phyloP scores from a whole-genome alignment of 495 filamentous ascomycete species.

The Lasiosphaeria ovina region DNA sequence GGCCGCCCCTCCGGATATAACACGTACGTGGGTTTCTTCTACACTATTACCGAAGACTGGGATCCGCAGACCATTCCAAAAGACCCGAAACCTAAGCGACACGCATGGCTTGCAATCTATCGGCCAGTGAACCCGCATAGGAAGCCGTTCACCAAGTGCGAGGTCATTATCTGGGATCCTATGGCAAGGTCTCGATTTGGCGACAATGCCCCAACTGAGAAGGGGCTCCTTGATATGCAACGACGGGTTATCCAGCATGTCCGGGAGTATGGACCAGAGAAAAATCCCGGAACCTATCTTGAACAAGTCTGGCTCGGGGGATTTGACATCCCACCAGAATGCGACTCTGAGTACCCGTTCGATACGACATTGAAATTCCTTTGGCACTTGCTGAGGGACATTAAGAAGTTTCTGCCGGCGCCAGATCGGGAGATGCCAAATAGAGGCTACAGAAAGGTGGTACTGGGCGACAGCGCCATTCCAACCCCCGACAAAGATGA shows the following conservation, averaged over 20 bases:
- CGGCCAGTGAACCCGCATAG: slow-evolving; percentile 36
- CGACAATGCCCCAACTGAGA: slow-evolving; percentile 6
- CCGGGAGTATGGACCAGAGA: slow-evolving; percentile 17
- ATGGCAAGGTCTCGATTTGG: slow-evolving; percentile 22
- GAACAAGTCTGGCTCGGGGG: slow-evolving; percentile 42
- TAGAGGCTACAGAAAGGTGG: slow-evolving; percentile 23
- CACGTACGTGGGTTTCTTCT: slow-evolving; percentile 45
- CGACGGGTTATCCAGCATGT: slow-evolving; percentile 36
- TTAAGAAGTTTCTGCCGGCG: slow-evolving; percentile 32
- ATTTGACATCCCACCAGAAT: slow-evolving; percentile 15
- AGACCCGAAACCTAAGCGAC: slow-evolving; percentile 7
- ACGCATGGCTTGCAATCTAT: slow-evolving; percentile 44
- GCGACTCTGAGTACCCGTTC: slow-evolving; percentile 17
- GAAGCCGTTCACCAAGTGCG: slow-evolving; percentile 19
- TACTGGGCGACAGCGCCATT: background rate
- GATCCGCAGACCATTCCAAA: slow-evolving; percentile 22
- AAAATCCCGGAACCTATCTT: slow-evolving; percentile 27
- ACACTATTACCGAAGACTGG: slow-evolving; percentile 42
- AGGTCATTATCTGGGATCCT: slow-evolving; percentile 51
- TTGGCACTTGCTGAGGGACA: slow-evolving; percentile 19
- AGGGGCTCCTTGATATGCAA: slow-evolving; percentile 41
- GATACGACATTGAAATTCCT: slow-evolving; percentile 29
- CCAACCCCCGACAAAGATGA: background rate
- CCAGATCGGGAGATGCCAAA: slow-evolving; percentile 18
- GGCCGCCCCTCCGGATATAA: slow-evolving; percentile 19